Base-by-base conservation (phyloP, 306 rosid species). In the Acacia confusa region DNA sequence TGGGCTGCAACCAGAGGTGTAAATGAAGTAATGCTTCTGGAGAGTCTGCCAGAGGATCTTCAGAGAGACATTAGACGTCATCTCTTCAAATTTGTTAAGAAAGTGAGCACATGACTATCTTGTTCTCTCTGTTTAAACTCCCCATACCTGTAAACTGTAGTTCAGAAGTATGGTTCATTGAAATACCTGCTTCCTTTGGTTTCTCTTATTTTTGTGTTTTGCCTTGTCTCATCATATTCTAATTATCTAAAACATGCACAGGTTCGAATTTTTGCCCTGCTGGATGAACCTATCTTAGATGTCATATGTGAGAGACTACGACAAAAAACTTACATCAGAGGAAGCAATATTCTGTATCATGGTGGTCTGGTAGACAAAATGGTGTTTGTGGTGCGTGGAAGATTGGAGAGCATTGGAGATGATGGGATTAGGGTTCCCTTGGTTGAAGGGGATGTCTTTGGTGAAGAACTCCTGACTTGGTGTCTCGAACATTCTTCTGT, bases 1-100 rank as follows among this genome's bases (percentile, higher is more conserved):
- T 94, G 97, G 98, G 97, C 94, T 50, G 97, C 98, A 20, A 92
- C 98, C 58, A 89, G 98, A 79, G 98, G 98, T 4, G 98, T 92
- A 81, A 92, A 94, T 87, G 98, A 94, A 84, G 97, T 92, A 87
- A 52, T 67, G 32, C 94, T 90, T 72, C 70, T 94, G 82, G 95
- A 89, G 85, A 87, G 88, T 85, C 85, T 94, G 86, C 95, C 97
- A 0, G 98, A 94, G 81, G 97, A 94, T 84, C 88, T 94, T 48
- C 97, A 91, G 65, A 88, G 89, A 70, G 93, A 92, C 64, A 92
- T 92, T 55, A 89, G 97, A 83, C 94, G 95, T 7, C 98, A 94
- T 87, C 90, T 92, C 76, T 92, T 90, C 53, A 85, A 58, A 79
- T 88, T 91, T 74, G 76, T 88, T 64, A 88, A 85, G 83, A 91